These are phyloP conservation scores for Diplocarpon rosae DNA, from an alignment of 2,329 filamentous ascomycete genomes.

Conservation along the genomic window DNA sequence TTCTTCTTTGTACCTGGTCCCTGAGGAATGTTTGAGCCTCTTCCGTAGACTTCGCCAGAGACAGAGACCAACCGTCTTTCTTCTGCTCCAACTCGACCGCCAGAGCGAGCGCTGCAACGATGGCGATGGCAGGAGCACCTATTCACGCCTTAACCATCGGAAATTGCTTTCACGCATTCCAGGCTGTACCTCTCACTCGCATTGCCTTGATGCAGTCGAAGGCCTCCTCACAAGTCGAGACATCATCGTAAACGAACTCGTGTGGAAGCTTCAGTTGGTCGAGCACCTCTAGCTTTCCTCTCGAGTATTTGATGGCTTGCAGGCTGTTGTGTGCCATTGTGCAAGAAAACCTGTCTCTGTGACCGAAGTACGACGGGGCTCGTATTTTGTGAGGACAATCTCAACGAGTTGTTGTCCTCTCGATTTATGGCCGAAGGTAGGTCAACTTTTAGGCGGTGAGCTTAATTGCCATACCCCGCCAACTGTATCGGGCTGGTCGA, in stretches of 20 bases:
- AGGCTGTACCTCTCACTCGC: conserved; percentile 49
- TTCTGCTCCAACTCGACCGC: conserved; percentile 69
- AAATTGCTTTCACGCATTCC: not conserved
- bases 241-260: conserved; percentile 64
- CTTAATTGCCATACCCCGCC: not conserved
- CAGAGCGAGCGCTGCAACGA: conserved; percentile 84
- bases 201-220: conserved; percentile 77
- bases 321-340: conserved; percentile 33
- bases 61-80: conserved; percentile 30
- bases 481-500: no score
- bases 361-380: not conserved
- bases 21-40: conserved; percentile 5
- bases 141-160: conserved; percentile 13
- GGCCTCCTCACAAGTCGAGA: conserved; percentile 60
- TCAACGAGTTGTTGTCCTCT: no score
- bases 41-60: no score
- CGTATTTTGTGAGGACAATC: no score
- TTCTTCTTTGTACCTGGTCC: conserved; percentile 32
- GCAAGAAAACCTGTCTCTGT: not conserved
- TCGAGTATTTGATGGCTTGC: conserved; percentile 66
- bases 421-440: not conserved
- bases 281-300: conserved; percentile 63
- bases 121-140: conserved; percentile 90
- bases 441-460: not conserved
- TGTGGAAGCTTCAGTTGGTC: conserved; percentile 78